Evolutionary conservation across 116 monocot genomes (phyloP), one percentile per base, ranked within the genome.

Genomic region (Posidonia oceanica): DNA sequence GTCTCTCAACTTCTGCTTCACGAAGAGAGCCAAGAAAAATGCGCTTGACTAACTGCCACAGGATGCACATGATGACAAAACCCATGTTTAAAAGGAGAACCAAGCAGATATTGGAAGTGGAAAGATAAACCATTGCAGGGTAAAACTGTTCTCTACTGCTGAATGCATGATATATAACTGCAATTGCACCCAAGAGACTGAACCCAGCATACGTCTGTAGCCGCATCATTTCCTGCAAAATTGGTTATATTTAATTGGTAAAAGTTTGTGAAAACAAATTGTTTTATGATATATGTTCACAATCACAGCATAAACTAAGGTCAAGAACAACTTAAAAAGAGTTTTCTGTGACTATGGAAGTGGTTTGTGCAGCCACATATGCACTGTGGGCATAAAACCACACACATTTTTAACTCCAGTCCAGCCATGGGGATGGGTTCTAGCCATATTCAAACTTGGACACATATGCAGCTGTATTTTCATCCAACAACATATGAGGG

Each of bases 71-170:
- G 66, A 88, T 59, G 54, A 84, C 91, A n/a, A 88, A 67, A 12
- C 83, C 86, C 84, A 83, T 95, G 79, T 88, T 95, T 64, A 88
- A 73, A 36, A 91, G 84, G 59, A 95, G 80, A 60, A 91, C 85
- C 40, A 86, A 81, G 69, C 85, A 91, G 61, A 91, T 88, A 81
- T 86, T 91, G 5, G 94, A 95, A 18, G 85, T 88, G 51, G 84
- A 88, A 39, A 90, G 83, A 58, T 91, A 88, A 23, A 95, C 86
- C 86, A 86, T 86, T 17, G 84, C 85, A 5, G 88, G 94, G 58
- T 91, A 95, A 54, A 91, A 91, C 75, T 88, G 90, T 52, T 75
- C 83, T 83, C 87, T 83, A 68, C 90, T 90, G 78, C 76, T 80
- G 63, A 94, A 94, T 71, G 94, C 94, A 86, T 94, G 91, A 71